phyloP scores from a whole-genome alignment of 2,329 filamentous ascomycete genomes.

The Eurotiales sp. region DNA sequence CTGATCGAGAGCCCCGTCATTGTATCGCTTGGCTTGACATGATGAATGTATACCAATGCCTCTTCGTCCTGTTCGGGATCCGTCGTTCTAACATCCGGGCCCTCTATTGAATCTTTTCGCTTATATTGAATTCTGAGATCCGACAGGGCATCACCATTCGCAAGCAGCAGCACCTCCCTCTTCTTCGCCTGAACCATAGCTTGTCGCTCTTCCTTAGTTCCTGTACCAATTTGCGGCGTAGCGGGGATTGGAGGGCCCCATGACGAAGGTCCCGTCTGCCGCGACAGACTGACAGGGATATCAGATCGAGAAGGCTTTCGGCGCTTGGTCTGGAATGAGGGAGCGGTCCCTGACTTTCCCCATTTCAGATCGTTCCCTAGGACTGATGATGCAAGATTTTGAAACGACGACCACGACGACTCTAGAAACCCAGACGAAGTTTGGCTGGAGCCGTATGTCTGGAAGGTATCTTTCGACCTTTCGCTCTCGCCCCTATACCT shows the following conservation, averaged over 20 bases:
- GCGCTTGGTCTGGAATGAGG: conserved; percentile 25
- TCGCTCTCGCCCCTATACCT: conserved; percentile 22
- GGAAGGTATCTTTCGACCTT: conserved; percentile 18
- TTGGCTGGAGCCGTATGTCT: conserved; percentile 15
- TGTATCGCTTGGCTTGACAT: conserved; percentile 77
- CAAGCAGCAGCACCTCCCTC: conserved; percentile 43
- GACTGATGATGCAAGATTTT: conserved; percentile 47
- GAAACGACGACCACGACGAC: conserved; percentile 47
- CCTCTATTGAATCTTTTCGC: conserved; percentile 43
- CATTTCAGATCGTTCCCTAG: conserved; percentile 38
- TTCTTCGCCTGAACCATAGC: conserved; percentile 47
- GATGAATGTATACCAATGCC: conserved; percentile 85
- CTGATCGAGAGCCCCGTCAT: conserved; percentile 86
- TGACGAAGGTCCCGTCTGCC: conserved; percentile 22
- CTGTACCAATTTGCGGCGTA: conserved; percentile 31
- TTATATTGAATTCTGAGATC: conserved; percentile 40
- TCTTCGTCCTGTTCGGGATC: conserved; percentile 60
- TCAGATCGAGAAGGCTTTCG: conserved; percentile 38
- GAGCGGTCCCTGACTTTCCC: conserved; percentile 23
- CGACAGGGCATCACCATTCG: conserved; percentile 37
- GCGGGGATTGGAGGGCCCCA: conserved; percentile 41
- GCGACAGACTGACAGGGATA: conserved; percentile 24
- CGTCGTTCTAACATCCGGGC: conserved; percentile 20
- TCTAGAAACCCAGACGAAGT: conserved; percentile 37
- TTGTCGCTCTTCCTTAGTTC: conserved; percentile 42